A percentile compares a stretch with the other conserved stretches of the same genome.
These are phyloP conservation scores for Elongisporangium anandrum DNA, from an alignment of 352 stramenopile genomes.

Conservation along the genomic window DNA sequence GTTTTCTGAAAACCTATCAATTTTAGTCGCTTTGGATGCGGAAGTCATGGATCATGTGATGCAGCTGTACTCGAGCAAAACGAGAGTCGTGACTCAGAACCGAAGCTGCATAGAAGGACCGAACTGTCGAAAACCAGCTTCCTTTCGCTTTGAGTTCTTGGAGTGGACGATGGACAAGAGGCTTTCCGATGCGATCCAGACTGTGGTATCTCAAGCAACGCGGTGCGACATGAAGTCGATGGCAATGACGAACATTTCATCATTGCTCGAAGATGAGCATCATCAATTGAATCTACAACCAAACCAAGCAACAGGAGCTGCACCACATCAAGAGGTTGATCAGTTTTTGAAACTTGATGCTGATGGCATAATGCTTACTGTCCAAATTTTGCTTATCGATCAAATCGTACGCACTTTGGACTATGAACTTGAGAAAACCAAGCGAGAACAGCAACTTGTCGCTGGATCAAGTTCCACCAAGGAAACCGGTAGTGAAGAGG, in stretches of 20 bases:
- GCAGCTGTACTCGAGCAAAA: conserved; percentile 74
- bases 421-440: conserved; percentile 45
- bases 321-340: conserved; percentile 25
- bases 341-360: conserved; percentile 64
- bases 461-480: conserved; percentile 5
- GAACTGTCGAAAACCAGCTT: conserved; percentile 58
- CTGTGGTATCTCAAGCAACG: conserved; percentile 57
- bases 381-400: conserved; percentile 83
- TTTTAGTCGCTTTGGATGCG: conserved; percentile 68
- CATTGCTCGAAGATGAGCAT: conserved; percentile 29
- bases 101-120: conserved; percentile 64
- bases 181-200: conserved; percentile 59
- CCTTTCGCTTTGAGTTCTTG: conserved; percentile 79
- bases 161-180: conserved; percentile 78
- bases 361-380: conserved; percentile 62
- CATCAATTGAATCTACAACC: conserved; percentile 4
- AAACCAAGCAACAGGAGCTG: background rate
- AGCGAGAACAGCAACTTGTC: conserved; percentile 14
- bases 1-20: conserved; percentile 80
- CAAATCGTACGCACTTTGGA: conserved; percentile 62
- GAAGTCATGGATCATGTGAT: conserved; percentile 74
- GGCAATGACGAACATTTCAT: conserved; percentile 42
- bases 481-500: background rate
- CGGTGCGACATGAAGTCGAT: conserved; percentile 76
- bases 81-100: conserved; percentile 63